phyloP scores from a whole-genome alignment of 768 basidiomycete species.

The Gelatoporia subvermispora region DNA sequence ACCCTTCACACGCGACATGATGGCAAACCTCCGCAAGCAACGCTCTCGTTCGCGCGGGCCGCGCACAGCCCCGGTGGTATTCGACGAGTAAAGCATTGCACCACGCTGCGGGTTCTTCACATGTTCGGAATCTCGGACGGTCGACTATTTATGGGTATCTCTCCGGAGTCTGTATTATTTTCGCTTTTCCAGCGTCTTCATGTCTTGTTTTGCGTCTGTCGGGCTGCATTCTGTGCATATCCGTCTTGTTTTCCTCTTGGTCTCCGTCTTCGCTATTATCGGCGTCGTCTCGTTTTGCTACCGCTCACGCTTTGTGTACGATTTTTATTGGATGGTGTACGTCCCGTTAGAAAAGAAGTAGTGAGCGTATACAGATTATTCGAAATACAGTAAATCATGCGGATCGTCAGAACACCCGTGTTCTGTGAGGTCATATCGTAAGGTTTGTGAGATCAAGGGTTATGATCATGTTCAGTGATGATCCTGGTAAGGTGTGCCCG shows the following conservation, averaged over 20 bases:
- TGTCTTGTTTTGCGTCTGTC: not conserved
- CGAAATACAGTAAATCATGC: no score
- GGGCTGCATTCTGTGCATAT: not conserved
- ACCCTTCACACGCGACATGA: slow-evolving; percentile 60
- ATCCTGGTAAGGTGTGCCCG: no score
- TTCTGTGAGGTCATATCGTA: no score
- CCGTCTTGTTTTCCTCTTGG: not conserved
- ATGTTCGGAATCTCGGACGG: no score
- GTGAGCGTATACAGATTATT: no score
- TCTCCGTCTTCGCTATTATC: not conserved
- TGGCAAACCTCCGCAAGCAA: slow-evolving; percentile 53
- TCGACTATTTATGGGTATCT: not conserved
- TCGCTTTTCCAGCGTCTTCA: not conserved
- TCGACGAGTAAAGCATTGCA: no score
- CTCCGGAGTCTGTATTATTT: not conserved
- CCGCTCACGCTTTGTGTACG: not conserved
- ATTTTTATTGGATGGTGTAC: no score
- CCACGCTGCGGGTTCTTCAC: not conserved
- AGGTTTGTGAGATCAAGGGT: no score
- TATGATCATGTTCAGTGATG: no score
- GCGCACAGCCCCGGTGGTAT: slow-evolving; percentile 1
- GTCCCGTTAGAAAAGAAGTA: no score
- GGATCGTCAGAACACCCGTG: no score
- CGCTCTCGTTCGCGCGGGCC: slow-evolving; percentile 17
- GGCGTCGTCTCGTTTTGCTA: slow-evolving; percentile 1